These are phyloP conservation scores for Globisporangium megalacanthum DNA, from an alignment of 352 stramenopile genomes.

Conservation along the genomic window DNA sequence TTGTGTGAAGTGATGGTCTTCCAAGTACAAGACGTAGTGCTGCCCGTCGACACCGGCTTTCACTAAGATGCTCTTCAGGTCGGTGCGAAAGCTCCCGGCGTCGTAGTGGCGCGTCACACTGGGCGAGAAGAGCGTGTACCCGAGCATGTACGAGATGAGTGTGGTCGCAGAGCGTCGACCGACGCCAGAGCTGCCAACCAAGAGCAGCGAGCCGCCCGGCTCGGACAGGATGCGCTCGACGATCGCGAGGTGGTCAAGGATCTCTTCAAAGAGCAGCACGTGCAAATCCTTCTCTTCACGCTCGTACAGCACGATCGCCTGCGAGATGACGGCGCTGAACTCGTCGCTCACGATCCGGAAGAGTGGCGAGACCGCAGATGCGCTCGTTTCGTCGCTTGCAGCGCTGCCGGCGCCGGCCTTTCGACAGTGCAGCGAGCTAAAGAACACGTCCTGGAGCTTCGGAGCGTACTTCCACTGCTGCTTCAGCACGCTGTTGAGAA, in stretches of 20 bases:
- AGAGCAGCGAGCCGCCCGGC: constrained; percentile 82
- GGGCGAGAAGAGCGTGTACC: constrained; percentile 83
- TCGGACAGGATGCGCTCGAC: constrained; percentile 88
- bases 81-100: constrained; percentile 66
- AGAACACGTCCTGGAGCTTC: constrained; percentile 84
- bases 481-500: constrained; percentile 81
- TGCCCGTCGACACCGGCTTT: constrained; percentile 79
- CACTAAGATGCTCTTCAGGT: constrained; percentile 89
- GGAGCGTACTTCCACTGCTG: constrained; percentile 73
- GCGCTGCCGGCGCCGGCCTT: constrained; percentile 15
- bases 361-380: constrained; percentile 25
- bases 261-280: constrained; percentile 92
- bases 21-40: constrained; percentile 88
- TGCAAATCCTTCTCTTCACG: constrained; percentile 92
- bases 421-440: constrained; percentile 72
- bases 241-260: constrained; percentile 88
- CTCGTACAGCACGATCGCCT: constrained; percentile 93
- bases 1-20: constrained; percentile 91
- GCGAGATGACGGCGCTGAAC: constrained; percentile 77
- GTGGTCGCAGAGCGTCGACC: constrained; percentile 81
- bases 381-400: constrained; percentile 3
- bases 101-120: constrained; percentile 76
- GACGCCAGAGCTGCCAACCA: constrained; percentile 87
- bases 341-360: constrained; percentile 71
- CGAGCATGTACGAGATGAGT: constrained; percentile 86